These are phyloP conservation scores for Ogataea philodendri DNA, from an alignment of 805 yeast genomes.

Conservation along the genomic window DNA sequence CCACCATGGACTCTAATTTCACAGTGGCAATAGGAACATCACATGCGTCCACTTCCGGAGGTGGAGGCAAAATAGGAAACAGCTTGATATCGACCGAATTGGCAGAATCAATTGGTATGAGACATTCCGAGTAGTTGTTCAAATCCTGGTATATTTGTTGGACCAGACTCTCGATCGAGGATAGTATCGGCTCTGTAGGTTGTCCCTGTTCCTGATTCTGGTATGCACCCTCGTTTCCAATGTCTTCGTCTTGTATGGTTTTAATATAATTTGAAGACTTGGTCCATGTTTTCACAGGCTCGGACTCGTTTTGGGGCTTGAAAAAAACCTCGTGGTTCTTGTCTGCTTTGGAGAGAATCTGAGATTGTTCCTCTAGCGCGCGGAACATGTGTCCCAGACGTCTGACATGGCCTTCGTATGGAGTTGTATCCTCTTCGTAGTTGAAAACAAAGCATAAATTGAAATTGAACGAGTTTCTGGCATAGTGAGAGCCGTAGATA, in stretches of 20 bases:
- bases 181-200: conserved; percentile 27
- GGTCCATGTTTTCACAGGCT: conserved; percentile 15
- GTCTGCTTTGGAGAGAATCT: conserved; percentile 58
- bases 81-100: conserved; percentile 90
- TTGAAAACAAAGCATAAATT: conserved; percentile 91
- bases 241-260: conserved; percentile 32
- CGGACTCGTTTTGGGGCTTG: conserved; percentile 22
- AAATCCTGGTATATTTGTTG: conserved; percentile 93
- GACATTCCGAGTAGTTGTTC: conserved; percentile 93
- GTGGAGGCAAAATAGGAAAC: conserved; percentile 86
- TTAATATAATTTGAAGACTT: conserved; percentile 30
- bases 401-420: conserved; percentile 81
- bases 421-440: conserved; percentile 74
- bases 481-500: conserved; percentile 69
- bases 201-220: conserved; percentile 25
- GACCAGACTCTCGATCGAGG: conserved; percentile 69
- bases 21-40: conserved; percentile 95
- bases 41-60: conserved; percentile 67
- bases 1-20: conserved; percentile 66
- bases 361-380: conserved; percentile 87
- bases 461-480: conserved; percentile 89
- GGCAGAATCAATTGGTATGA: conserved; percentile 87
- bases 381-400: conserved; percentile 86
- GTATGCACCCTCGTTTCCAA: conserved; percentile 25
- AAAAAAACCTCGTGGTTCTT: conserved; percentile 44